Evolutionary conservation across 176 grass and related monocot species (phyloP).

Genomic region (Pontederia crassipes): DNA sequence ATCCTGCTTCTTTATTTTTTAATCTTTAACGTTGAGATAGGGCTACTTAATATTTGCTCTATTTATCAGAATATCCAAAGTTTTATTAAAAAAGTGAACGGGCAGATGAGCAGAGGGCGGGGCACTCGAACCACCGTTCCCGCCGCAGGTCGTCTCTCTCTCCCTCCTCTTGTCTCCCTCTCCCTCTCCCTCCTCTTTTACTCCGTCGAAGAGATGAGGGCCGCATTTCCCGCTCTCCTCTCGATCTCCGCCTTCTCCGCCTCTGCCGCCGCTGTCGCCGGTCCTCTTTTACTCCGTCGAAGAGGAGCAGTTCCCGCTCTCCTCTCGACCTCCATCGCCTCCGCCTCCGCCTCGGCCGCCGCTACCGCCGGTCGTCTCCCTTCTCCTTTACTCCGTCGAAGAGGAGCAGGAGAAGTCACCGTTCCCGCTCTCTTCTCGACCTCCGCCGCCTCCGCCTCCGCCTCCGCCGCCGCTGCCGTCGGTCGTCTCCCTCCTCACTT

Average conservation of each 20-base stretch:
- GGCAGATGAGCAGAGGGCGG: no score
- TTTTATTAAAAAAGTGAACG: no score
- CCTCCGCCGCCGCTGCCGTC: background rate
- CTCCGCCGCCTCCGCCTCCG: no score
- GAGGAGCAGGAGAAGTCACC: background rate
- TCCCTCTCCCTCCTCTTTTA: background rate
- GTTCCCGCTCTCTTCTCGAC: background rate
- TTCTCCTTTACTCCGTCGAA: constrained; percentile 15
- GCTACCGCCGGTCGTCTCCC: background rate
- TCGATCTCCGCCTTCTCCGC: constrained; percentile 6
- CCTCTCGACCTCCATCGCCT: no score
- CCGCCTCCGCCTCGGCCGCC: constrained; percentile 14
- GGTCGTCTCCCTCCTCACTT: no score
- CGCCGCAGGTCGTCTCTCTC: no score
- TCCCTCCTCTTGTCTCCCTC: no score
- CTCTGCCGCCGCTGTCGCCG: background rate
- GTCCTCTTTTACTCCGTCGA: background rate
- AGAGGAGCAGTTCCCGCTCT: background rate
- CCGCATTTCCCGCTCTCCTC: constrained; percentile 30
- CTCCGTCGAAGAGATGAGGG: constrained; percentile 32
- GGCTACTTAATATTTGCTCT: no score
- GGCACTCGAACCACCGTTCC: no score
- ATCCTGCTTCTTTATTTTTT: no score
- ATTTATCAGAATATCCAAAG: no score
- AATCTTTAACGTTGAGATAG: no score